Evolutionary conservation across 805 yeast species (phyloP), one percentile per base, ranked within the genome.

Genomic region (Maudiozyma saulgeensis): DNA sequence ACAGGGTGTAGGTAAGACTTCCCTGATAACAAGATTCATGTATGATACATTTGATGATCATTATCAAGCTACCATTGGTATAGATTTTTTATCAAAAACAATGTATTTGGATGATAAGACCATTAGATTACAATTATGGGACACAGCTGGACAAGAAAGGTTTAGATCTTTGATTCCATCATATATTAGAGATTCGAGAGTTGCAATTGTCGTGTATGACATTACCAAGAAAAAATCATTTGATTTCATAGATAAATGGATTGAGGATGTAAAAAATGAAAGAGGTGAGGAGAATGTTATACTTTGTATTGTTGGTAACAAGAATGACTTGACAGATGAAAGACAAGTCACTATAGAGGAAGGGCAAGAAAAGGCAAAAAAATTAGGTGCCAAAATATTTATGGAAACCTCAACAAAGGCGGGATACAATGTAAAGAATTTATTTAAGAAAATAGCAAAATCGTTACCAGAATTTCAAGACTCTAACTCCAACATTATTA

Each of bases 61-160:
- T 64, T 93, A 93, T 64, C 68, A 79, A 70, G 98, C 99, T 16
- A 91, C 99, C 0, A 89, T 93, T 48, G 99, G 99, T 25, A 93
- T 93, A 53, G 98, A 93, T 66, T 93, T 93, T 63, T 77, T 93
- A 56, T 86, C 95, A 39, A 91, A 87, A 64, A 89, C 96, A 4
- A 87, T 88, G 95, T 93, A 93, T 66, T 73, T 93, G 45, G 96
- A 95, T 57, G 98, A 93, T 67, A 89, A 91, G 57, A 93, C 99
- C 3, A 87, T 93, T 40, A 77, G 99, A 60, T 75, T 93, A 54
- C 99, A 93, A 70, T 72, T 93, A 51, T 93, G 99, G 98, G 98
- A 90, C 66, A 90, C 98, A 4, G 96, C 96, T 1, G 96, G 98
- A 15, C 98, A 90, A 69, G 99, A 93, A 67, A 73, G 99, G 58